Evolutionary conservation across 768 basidiomycete genomes (phyloP).

Genomic region (Auriscalpium vulgare): DNA sequence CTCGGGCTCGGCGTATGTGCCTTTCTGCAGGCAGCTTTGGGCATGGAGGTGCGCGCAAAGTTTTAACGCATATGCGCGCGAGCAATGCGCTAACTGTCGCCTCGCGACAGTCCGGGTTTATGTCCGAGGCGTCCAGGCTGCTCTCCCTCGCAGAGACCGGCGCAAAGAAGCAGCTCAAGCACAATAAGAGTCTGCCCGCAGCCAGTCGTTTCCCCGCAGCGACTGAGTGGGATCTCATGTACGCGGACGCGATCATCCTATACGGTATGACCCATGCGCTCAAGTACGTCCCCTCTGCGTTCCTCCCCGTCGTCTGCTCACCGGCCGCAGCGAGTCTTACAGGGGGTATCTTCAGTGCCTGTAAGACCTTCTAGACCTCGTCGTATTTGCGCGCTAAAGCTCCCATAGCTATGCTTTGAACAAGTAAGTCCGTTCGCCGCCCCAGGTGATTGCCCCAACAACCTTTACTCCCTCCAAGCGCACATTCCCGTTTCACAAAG

Average conservation of each 20-base stretch:
- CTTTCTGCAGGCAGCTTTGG: conserved; percentile 71
- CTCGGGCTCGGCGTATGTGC: conserved; percentile 65
- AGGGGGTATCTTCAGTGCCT: conserved; percentile 75
- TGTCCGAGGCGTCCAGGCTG: conserved; percentile 53
- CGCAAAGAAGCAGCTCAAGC: conserved; percentile 42
- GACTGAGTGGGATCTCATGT: conserved; percentile 69
- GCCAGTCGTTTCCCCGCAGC: conserved; percentile 47
- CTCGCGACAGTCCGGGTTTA: conserved; percentile 39
- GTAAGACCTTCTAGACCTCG: conserved; percentile 29
- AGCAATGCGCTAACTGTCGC: not conserved
- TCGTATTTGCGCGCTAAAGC: conserved; percentile 1
- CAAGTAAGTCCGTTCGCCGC: conserved; percentile 30
- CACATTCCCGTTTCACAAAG: conserved; percentile 72
- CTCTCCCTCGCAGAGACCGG: conserved; percentile 54
- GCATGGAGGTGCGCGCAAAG: conserved; percentile 54
- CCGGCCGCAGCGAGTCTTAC: conserved; percentile 54
- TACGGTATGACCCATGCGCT: conserved; percentile 65
- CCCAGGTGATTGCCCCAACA: not conserved
- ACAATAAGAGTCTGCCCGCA: conserved; percentile 25
- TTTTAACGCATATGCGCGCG: not conserved
- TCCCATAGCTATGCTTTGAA: conserved; percentile 41
- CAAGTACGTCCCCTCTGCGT: conserved; percentile 34
- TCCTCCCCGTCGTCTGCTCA: not conserved
- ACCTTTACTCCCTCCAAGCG: conserved; percentile 27
- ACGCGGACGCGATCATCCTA: conserved; percentile 65